Base-by-base conservation (phyloP, 768 basidiomycete genomes). In the Thelephora ganbajun region DNA sequence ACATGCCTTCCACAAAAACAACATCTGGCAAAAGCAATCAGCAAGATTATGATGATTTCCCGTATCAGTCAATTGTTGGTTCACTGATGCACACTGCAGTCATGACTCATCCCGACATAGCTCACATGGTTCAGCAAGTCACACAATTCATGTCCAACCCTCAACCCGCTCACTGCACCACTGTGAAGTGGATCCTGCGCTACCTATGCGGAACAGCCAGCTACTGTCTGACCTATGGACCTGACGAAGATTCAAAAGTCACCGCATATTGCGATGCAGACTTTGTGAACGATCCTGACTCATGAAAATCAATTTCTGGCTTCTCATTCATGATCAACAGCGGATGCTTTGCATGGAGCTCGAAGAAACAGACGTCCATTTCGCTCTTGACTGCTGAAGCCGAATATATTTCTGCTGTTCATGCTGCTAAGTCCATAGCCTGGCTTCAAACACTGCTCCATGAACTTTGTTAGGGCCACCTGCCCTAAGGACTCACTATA, bases 321-420 rank as follows among this genome's bases (percentile, higher is more conserved):
- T 66, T 59, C 51, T 20, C 65, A 7, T 54, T 69, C 49, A 59
- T 54, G 26, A 53, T 68, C 35, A 63, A 54, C 6, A 54, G 52
- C 3, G 66, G 63, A 4, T 55, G 61, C 2, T 54, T 72, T n/a
- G 54, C 50, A n/a, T 72, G 68, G 69, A 46, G 35, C 6, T 64
- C 60, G 20, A 57, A 59, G 33, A 52, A 61, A n/a, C 73, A 73
- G 54, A 11, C 55, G 0, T 49, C 61, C 19, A 63, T 69, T 13
- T 57, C 68, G 0, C 48, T 60, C 7, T 68, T 66, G 12, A 66
- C 62, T 0, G 62, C 61, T 1, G 67, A 69, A 50, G 63, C 63
- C n/a, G 65, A 71, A 50, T 67, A 63, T 52, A 61, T 68, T 39
- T 58, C 68, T n/a, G 58, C 61, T 1, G 54, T 50, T 1, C 50